Conservation (phyloP, 306 rosid genomes). For the Sindora glabra region DNA sequence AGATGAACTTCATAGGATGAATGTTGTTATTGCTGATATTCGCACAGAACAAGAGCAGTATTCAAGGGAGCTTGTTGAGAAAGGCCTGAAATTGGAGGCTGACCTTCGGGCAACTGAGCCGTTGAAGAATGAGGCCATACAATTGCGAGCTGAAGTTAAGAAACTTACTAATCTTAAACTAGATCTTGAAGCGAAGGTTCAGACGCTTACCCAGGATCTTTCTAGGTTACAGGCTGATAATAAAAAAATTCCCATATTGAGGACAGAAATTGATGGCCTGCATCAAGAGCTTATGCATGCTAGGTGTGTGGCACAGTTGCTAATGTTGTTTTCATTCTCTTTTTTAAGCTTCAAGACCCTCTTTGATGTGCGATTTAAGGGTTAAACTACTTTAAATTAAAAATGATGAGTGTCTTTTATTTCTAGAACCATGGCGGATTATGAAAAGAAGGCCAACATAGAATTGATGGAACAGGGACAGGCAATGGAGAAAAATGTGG, state of each 20-base stretch:
- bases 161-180: slow-evolving; percentile 26
- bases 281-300: slow-evolving; percentile 36
- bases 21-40: slow-evolving; percentile 25
- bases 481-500: slow-evolving; percentile 39
- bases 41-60: slow-evolving; percentile 28
- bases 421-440: slow-evolving; percentile 41
- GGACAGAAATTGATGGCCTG: slow-evolving; percentile 31
- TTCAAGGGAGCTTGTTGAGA: slow-evolving; percentile 26
- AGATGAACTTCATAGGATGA: slow-evolving; percentile 36
- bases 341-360: too few relatives aligned
- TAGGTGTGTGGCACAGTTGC: slow-evolving; percentile 28
- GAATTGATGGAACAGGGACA: slow-evolving; percentile 33
- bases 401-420: slow-evolving; percentile 10
- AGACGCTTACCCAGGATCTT: slow-evolving; percentile 33
- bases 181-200: slow-evolving; percentile 36
- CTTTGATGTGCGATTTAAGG: neutral
- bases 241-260: slow-evolving; percentile 31
- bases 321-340: too few relatives aligned
- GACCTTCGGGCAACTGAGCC: slow-evolving; percentile 41
- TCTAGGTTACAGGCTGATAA: slow-evolving; percentile 34
- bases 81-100: slow-evolving; percentile 35
- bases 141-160: slow-evolving; percentile 35
- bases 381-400: too few relatives aligned
- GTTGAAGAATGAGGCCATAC: slow-evolving; percentile 31
- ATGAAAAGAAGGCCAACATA: slow-evolving; percentile 35